Evolutionary conservation across 176 grass and related monocot genomes (phyloP), one percentile per base, ranked within the genome.

Genomic region (Bothriochloa decipiens): DNA sequence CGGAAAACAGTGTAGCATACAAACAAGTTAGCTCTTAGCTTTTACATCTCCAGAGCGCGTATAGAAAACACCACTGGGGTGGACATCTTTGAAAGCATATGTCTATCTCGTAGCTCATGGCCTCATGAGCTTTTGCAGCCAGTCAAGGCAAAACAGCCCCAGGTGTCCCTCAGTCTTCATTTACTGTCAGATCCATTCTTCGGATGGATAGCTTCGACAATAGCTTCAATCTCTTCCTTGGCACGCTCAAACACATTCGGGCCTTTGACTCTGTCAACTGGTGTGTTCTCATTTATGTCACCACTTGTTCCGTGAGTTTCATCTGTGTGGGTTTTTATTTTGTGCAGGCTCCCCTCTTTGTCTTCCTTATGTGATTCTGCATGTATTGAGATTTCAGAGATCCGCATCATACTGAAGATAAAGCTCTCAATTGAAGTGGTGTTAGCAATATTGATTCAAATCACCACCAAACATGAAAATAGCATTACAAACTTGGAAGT

Each of bases 161-260:
- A 26, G 37, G 50, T 33, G 9, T 16, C 7, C 8, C 37, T 41
- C 22, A n/a, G n/a, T 75, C 22, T 74, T 74, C 76, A 86, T 22
- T 93, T 87, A 23, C 69, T 87, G 41, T 77, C 87, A 6, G 87
- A 73, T 52, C 69, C 87, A 53, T 82, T 92, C 77, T 85, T 92
- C 0, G 91, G 91, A 80, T 85, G 77, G 58, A 96, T 85, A 36
- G 84, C 88, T 76, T 91, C 86, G 4, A 89, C 91, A 55, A 96
- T 83, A 77, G 93, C 93, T 72, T 95, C 91, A 0, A 95, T 85
- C 88, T 95, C 93, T 87, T 96, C 93, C 77, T 91, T 93, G 35
- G 93, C 91, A 77, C 91, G 83, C 53, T 89, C 93, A 83, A 96
- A 93, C 60, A 96, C 86, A 64, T 83, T 89, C 0, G 93, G 93